Evolutionary conservation across 441 rosid genomes (phyloP).

Genomic region (Bocquillonia castaneifolia): DNA sequence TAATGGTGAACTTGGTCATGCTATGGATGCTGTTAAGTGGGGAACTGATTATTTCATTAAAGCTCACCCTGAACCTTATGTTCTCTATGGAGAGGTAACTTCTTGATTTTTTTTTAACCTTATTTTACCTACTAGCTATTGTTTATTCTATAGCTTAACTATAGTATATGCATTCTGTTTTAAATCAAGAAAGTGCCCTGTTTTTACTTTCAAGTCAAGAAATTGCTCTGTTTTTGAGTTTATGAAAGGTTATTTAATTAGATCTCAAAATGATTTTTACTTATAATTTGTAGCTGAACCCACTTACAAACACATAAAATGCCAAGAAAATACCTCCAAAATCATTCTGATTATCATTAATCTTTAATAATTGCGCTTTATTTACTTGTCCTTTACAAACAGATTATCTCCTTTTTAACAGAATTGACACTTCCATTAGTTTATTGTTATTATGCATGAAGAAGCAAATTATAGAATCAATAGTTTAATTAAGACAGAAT

Average conservation of each 20-base stretch:
- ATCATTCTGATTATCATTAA: not conserved
- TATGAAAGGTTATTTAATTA: not conserved
- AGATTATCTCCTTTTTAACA: constrained; percentile 3
- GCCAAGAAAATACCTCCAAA: not conserved
- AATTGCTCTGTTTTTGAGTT: not conserved
- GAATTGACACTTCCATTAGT: not conserved
- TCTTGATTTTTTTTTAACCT: not conserved
- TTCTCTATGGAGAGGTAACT: constrained; percentile 79
- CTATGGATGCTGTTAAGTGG: constrained; percentile 84
- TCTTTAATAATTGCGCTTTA: not conserved
- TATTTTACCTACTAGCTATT: not conserved
- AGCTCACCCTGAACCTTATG: constrained; percentile 77
- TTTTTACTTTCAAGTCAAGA: not conserved
- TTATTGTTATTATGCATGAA: not conserved
- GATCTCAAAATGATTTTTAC: not conserved
- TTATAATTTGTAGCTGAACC: not conserved
- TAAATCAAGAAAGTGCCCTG: not conserved
- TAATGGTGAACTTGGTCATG: constrained; percentile 62
- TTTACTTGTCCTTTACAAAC: constrained; percentile 9
- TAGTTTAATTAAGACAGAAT: not conserved
- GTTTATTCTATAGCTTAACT: not conserved
- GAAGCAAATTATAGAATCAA: not conserved
- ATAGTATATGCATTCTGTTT: not conserved
- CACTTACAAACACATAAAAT: not conserved
- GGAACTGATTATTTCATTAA: constrained; percentile 87